phyloP scores from a whole-genome alignment of 306 rosid genomes.

The Dalbergia cultrata region DNA sequence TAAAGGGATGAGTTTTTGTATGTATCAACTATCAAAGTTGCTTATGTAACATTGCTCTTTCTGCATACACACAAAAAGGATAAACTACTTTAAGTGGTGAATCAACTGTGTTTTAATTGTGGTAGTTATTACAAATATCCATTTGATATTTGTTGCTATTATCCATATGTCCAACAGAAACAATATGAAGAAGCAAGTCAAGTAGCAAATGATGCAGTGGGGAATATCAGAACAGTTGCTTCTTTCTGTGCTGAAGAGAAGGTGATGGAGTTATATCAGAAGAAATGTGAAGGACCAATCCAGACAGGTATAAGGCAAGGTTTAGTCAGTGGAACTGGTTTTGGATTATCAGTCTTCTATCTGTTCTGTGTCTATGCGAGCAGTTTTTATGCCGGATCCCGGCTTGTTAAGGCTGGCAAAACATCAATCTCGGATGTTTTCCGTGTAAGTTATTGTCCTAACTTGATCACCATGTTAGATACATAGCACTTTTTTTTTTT shows the following conservation, averaged over 20 bases:
- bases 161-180: slow-evolving; percentile 50
- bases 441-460: slow-evolving; percentile 54
- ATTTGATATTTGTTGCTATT: slow-evolving; percentile 10
- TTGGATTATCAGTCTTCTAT: slow-evolving; percentile 62
- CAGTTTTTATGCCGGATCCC: slow-evolving; percentile 73
- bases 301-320: slow-evolving; percentile 68
- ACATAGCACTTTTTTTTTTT: not conserved
- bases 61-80: not conserved
- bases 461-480: slow-evolving; percentile 5
- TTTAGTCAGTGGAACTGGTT: slow-evolving; percentile 66
- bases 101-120: slow-evolving; percentile 13
- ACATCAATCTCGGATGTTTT: slow-evolving; percentile 61
- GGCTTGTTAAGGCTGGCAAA: slow-evolving; percentile 63
- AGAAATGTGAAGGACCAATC: slow-evolving; percentile 75
- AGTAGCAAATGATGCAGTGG: slow-evolving; percentile 78
- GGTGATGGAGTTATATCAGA: slow-evolving; percentile 70
- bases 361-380: slow-evolving; percentile 59
- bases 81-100: not conserved
- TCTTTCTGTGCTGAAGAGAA: slow-evolving; percentile 90
- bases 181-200: slow-evolving; percentile 92
- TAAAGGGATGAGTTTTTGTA: not conserved
- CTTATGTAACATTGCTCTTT: not conserved
- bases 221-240: slow-evolving; percentile 83
- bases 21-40: not conserved
- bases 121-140: not conserved